A percentile compares a stretch with the other conserved stretches of the same genome.
Conservation (phyloP, 164 flowering plant genomes). For the Macadamia integrifolia region DNA sequence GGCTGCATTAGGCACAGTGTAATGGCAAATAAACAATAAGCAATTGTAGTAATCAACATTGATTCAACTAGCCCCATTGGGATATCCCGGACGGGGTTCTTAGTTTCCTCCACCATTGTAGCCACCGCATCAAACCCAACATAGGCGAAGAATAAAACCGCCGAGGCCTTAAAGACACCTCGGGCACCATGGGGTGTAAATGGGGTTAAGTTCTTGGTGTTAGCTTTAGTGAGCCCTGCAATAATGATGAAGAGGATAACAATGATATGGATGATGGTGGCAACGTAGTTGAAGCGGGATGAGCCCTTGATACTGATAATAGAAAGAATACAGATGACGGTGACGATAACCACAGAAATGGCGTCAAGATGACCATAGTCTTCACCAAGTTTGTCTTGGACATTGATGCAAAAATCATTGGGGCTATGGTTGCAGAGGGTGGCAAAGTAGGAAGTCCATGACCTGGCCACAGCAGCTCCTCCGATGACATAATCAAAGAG, state of each 20-base stretch:
- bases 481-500: conserved; percentile 51
- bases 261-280: conserved; percentile 39
- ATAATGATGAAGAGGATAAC: conserved; percentile 47
- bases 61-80: conserved; percentile 68
- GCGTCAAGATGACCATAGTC: conserved; percentile 57
- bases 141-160: conserved; percentile 59
- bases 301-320: conserved; percentile 44
- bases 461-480: conserved; percentile 58
- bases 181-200: conserved; percentile 43
- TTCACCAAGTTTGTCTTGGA: conserved; percentile 15
- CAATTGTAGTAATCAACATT: conserved; percentile 33
- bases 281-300: conserved; percentile 48
- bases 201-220: conserved; percentile 27
- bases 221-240: conserved; percentile 48
- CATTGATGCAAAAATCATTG: conserved; percentile 34
- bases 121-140: conserved; percentile 60
- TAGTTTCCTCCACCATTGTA: conserved; percentile 70
- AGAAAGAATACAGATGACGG: conserved; percentile 26
- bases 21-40: conserved; percentile 42
- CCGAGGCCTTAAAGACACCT: conserved; percentile 54
- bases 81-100: conserved; percentile 55
- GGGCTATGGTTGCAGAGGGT: conserved; percentile 45
- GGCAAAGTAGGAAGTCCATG: conserved; percentile 76
- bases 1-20: conserved; percentile 51
- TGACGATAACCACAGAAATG: conserved; percentile 37